phyloP scores from a whole-genome alignment of 306 rosid species.

The Lotus japonicus region DNA sequence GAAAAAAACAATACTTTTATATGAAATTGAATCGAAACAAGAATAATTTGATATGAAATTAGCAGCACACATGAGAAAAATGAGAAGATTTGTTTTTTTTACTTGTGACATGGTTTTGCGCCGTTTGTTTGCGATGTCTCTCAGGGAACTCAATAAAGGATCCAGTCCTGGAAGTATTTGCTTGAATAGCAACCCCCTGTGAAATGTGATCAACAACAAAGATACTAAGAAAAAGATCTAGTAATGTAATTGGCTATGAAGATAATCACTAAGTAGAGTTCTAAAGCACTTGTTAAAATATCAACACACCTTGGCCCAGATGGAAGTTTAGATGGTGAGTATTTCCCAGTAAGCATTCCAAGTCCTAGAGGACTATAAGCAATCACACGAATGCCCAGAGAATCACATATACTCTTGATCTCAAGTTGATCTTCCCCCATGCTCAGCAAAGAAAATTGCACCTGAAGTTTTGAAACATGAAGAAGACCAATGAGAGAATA shows the following conservation, averaged over 20 bases:
- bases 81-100: too few relatives aligned
- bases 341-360: conserved; percentile 98
- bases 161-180: conserved; percentile 86
- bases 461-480: conserved; percentile 39
- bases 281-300: too few relatives aligned
- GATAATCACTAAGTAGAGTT: background rate
- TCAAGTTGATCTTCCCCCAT: conserved; percentile 75
- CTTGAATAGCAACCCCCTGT: conserved; percentile 69
- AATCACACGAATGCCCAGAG: conserved; percentile 73
- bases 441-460: conserved; percentile 90
- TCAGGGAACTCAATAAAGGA: conserved; percentile 61
- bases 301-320: conserved; percentile 69
- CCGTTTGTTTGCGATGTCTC: conserved; percentile 56
- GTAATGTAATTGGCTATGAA: background rate
- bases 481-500: background rate
- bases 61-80: background rate
- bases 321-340: conserved; percentile 68
- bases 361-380: conserved; percentile 97
- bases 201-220: background rate
- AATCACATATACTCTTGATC: conserved; percentile 73
- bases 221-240: background rate
- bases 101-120: conserved; percentile 81
- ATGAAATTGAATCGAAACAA: too few relatives aligned
- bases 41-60: too few relatives aligned
- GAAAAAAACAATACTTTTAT: too few relatives aligned